phyloP scores from a whole-genome alignment of 140 eudicot genomes.

The Cichorium intybus region DNA sequence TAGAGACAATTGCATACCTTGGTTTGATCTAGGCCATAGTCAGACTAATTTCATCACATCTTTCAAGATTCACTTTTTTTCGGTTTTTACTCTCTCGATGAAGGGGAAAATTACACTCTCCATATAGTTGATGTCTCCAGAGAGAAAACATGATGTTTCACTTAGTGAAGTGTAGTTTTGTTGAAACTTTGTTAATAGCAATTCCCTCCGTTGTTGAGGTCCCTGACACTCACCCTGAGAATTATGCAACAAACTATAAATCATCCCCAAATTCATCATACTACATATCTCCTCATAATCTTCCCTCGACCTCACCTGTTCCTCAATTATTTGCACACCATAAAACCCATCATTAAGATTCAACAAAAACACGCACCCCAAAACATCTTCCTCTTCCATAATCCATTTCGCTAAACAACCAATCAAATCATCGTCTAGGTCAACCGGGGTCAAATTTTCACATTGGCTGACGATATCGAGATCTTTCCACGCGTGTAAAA shows the following conservation, averaged over 20 bases:
- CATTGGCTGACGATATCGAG: constrained; percentile 79
- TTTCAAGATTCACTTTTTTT: constrained; percentile 72
- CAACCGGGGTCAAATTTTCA: constrained; percentile 62
- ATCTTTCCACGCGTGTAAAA: constrained; percentile 91
- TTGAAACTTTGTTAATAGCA: constrained; percentile 59
- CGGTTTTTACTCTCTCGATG: constrained; percentile 61
- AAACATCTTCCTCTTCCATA: constrained; percentile 77
- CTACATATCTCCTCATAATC: constrained; percentile 75
- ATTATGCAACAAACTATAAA: constrained; percentile 78
- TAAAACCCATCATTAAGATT: constrained; percentile 79
- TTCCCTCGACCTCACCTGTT: constrained; percentile 59
- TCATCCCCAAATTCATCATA: constrained; percentile 93
- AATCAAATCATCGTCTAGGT: constrained; percentile 56
- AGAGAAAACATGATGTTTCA: constrained; percentile 71
- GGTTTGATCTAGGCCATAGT: constrained; percentile 68
- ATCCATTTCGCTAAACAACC: constrained; percentile 67
- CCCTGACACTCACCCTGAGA: constrained; percentile 56
- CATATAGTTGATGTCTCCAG: constrained; percentile 74
- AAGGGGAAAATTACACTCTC: constrained; percentile 64
- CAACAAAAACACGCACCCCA: constrained; percentile 80
- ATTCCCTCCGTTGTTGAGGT: constrained; percentile 75
- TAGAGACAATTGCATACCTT: constrained; percentile 54
- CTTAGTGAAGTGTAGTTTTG: constrained; percentile 58
- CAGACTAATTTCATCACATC: constrained; percentile 62
- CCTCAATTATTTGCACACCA: constrained; percentile 91